phyloP scores from a whole-genome alignment of 2,329 filamentous ascomycete genomes.

The Colletotrichum siamense region DNA sequence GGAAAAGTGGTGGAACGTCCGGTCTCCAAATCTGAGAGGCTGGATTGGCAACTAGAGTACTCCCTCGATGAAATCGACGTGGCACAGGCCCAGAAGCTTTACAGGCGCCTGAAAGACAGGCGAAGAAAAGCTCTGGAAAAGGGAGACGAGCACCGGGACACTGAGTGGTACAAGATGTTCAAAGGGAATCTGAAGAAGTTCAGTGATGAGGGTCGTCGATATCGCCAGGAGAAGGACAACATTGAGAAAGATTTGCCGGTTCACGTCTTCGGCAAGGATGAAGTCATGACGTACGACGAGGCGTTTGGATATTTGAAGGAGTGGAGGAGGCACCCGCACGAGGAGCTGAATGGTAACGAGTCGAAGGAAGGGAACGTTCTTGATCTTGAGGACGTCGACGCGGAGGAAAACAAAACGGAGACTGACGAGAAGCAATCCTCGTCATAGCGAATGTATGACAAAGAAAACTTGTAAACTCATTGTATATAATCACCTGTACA shows the following conservation, averaged over 20 bases:
- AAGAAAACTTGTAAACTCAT: neutral
- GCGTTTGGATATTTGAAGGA: constrained; percentile 34
- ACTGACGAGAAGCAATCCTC: neutral
- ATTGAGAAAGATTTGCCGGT: constrained; percentile 53
- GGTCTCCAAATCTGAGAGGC: constrained; percentile 37
- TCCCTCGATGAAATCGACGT: constrained; percentile 67
- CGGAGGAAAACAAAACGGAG: neutral
- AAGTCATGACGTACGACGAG: constrained; percentile 35
- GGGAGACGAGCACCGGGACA: constrained; percentile 45
- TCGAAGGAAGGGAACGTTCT: neutral
- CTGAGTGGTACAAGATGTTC: constrained; percentile 54
- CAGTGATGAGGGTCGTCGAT: constrained; percentile 61
- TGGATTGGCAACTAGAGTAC: constrained; percentile 81
- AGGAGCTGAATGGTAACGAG: neutral
- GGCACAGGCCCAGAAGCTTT: constrained; percentile 54
- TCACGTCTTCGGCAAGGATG: constrained; percentile 51
- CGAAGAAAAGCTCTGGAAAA: constrained; percentile 52
- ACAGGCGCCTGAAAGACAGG: constrained; percentile 60
- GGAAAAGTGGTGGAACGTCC: constrained; percentile 68
- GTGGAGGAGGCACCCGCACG: constrained; percentile 1
- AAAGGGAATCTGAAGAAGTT: constrained; percentile 41
- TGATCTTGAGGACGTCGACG: neutral
- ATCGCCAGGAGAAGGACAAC: constrained; percentile 60
- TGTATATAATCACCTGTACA: constrained; percentile 9
- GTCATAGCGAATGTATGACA: neutral